A percentile compares a stretch with the other conserved stretches of the same genome.
phyloP scores from a whole-genome alignment of 306 rosid genomes.

The Medicago arabica region DNA sequence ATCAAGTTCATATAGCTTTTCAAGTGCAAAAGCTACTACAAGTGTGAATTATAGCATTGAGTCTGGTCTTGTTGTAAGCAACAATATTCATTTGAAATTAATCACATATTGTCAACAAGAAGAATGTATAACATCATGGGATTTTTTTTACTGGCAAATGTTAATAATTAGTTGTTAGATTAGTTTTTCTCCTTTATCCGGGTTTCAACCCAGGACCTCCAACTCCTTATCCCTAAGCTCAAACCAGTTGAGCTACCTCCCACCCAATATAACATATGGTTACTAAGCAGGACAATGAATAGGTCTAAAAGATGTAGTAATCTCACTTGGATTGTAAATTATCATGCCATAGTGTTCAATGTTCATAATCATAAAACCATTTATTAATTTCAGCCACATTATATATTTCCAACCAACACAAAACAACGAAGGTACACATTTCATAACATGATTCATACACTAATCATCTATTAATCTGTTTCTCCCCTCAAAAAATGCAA shows the following conservation, averaged over 20 bases:
- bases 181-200: no score
- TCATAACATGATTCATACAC: conserved; percentile 1
- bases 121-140: background rate
- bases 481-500: no score
- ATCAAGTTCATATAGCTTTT: conserved; percentile 7
- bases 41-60: conserved; percentile 4
- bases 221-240: no score
- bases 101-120: conserved; percentile 12
- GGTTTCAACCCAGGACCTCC: no score
- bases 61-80: background rate
- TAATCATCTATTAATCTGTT: no score
- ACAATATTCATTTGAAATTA: background rate
- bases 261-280: no score
- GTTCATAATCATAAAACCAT: background rate
- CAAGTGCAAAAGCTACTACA: conserved; percentile 16
- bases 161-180: no score
- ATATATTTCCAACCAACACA: background rate
- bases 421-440: background rate
- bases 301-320: background rate
- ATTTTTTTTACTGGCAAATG: no score
- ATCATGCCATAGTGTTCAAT: background rate
- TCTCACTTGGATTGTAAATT: conserved; percentile 2
- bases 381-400: background rate
- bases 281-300: background rate
- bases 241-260: no score